Conservation (phyloP, 2,329 filamentous ascomycete genomes). For the Periconia sp. region DNA sequence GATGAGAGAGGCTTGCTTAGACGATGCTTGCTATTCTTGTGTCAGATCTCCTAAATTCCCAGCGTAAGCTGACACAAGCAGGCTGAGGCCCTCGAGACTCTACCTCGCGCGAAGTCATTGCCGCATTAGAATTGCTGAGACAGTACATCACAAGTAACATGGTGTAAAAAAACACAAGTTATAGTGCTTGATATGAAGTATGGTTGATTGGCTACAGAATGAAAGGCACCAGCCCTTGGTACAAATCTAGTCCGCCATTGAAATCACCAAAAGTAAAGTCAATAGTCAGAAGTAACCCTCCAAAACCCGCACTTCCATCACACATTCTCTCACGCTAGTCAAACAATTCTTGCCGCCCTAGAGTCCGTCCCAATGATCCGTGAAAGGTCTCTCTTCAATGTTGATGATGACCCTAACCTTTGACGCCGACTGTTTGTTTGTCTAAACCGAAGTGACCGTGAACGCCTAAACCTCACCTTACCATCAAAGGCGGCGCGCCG, state of each 20-base stretch:
- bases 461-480: slow-evolving; percentile 30
- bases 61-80: too few species aligned
- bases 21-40: too few species aligned
- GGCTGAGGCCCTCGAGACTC: too few species aligned
- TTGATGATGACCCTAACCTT: slow-evolving; percentile 25
- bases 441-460: slow-evolving; percentile 34
- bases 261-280: slow-evolving; percentile 17
- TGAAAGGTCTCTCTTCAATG: slow-evolving; percentile 21
- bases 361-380: slow-evolving; percentile 5
- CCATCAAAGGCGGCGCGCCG: slow-evolving; percentile 29
- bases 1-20: too few species aligned
- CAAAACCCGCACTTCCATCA: slow-evolving; percentile 15
- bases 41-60: too few species aligned
- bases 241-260: slow-evolving; percentile 34
- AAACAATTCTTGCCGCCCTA: slow-evolving; percentile 4
- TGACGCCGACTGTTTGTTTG: slow-evolving; percentile 25
- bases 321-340: slow-evolving; percentile 10
- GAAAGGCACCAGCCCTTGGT: slow-evolving; percentile 44
- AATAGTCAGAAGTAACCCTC: too few species aligned
- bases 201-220: slow-evolving; percentile 36
- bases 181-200: slow-evolving; percentile 18
- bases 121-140: slow-evolving; percentile 4
- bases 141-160: background rate
- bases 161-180: too few species aligned
- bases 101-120: background rate